phyloP scores from a whole-genome alignment of 2,329 filamentous ascomycete genomes.

The Neurospora sp. region DNA sequence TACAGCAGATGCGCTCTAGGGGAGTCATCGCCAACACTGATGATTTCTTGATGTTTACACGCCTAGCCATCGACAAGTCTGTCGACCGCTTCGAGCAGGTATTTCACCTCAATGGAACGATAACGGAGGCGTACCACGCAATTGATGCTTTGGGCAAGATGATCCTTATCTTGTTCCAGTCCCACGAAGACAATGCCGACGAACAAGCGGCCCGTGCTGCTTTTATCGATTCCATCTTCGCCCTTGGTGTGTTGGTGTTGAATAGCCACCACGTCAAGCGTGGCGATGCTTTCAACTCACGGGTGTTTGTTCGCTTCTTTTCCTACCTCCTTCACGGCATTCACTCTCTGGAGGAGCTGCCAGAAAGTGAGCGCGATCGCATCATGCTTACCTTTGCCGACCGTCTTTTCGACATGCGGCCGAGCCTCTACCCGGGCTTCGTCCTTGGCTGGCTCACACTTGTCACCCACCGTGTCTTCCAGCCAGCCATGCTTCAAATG shows the following conservation, averaged over 20 bases:
- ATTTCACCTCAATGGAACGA: constrained; percentile 48
- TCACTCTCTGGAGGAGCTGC: constrained; percentile 44
- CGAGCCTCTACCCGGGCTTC: constrained; percentile 70
- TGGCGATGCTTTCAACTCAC: constrained; percentile 73
- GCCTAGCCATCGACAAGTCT: constrained; percentile 70
- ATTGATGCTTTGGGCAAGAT: constrained; percentile 78
- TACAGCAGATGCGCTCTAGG: constrained; percentile 70
- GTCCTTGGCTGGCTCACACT: constrained; percentile 76
- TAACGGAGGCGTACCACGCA: constrained; percentile 46
- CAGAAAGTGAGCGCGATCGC: constrained; percentile 52
- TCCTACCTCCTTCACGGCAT: constrained; percentile 74
- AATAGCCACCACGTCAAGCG: constrained; percentile 77
- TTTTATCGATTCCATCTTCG: constrained; percentile 69
- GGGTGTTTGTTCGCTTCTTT: constrained; percentile 85
- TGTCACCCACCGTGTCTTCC: constrained; percentile 73
- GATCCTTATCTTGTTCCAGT: constrained; percentile 63
- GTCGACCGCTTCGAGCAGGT: constrained; percentile 69
- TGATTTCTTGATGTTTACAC: constrained; percentile 69
- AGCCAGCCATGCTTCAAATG: constrained; percentile 65
- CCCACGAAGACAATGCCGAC: constrained; percentile 52
- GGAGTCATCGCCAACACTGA: constrained; percentile 65
- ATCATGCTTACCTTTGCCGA: constrained; percentile 64
- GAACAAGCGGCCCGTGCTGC: constrained; percentile 53
- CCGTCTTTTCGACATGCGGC: constrained; percentile 64
- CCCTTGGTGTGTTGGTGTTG: constrained; percentile 68